Conservation (phyloP, 768 basidiomycete genomes). For the Gymnopilus dilepis region DNA sequence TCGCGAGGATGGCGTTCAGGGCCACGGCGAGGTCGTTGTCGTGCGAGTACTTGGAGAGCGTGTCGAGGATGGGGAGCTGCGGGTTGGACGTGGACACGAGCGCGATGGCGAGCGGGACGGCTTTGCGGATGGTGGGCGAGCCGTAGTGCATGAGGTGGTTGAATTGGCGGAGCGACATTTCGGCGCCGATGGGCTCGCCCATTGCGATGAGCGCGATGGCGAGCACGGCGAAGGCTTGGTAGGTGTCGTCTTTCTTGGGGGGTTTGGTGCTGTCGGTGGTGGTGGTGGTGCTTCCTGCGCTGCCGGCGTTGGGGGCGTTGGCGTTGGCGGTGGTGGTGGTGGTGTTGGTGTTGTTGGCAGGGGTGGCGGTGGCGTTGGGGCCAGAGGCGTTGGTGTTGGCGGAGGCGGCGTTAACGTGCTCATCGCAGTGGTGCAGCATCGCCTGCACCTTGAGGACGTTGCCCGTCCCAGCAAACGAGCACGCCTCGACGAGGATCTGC, state of each 20-base stretch:
- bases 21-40: constrained; percentile 98
- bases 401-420: constrained; percentile 73
- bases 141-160: constrained; percentile 99
- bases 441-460: constrained; percentile 93
- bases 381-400: constrained; percentile 66
- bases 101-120: constrained; percentile 93
- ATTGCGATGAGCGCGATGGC: constrained; percentile 95
- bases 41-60: constrained; percentile 97
- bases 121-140: constrained; percentile 88
- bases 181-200: constrained; percentile 97
- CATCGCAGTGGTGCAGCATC: constrained; percentile 93
- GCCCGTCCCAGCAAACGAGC: constrained; percentile 93
- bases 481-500: constrained; percentile 90
- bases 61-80: constrained; percentile 92
- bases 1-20: constrained; percentile 96
- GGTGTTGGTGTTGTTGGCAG: constrained; percentile 63
- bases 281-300: constrained; percentile 48
- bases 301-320: constrained; percentile 27
- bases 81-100: constrained; percentile 96
- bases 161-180: constrained; percentile 97
- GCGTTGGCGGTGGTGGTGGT: constrained; percentile 58
- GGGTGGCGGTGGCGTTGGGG: constrained; percentile 51
- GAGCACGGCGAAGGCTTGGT: constrained; percentile 91
- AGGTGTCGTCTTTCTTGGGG: constrained; percentile 74
- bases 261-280: no score